A percentile compares a stretch with the other conserved stretches of the same genome.
These are phyloP conservation scores for Citrullus amarus DNA, from an alignment of 306 rosid species.

Conservation along the genomic window DNA sequence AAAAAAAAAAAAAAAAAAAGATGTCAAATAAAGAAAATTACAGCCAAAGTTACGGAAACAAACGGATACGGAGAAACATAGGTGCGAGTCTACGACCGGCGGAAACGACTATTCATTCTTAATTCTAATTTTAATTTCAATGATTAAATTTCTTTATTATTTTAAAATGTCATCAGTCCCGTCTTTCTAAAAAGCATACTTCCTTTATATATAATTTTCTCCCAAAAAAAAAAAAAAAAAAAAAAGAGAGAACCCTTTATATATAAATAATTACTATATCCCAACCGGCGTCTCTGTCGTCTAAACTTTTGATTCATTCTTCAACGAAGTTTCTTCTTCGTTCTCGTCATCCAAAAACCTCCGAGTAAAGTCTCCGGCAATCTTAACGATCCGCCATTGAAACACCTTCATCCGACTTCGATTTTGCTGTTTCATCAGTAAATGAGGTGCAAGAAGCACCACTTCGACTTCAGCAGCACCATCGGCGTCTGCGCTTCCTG, in stretches of 20 bases:
- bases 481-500: conserved; percentile 87
- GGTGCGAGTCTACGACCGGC: not conserved
- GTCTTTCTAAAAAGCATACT: not conserved
- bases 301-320: not conserved
- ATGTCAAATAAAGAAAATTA: not conserved
- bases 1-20: no score
- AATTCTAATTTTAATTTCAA: not conserved
- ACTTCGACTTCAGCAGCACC: conserved; percentile 40
- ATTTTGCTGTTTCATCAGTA: not conserved
- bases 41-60: not conserved
- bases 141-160: not conserved
- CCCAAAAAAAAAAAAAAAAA: no score
- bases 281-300: conserved; percentile 7
- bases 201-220: not conserved
- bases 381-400: not conserved
- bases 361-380: not conserved
- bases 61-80: not conserved
- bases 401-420: not conserved
- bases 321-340: conserved; percentile 12
- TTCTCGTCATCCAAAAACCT: not conserved
- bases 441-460: conserved; percentile 89
- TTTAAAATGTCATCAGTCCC: not conserved
- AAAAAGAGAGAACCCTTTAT: not conserved
- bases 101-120: not conserved
- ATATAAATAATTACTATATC: not conserved